Evolutionary conservation across 1,284 basidiomycete genomes (phyloP).

Genomic region (Fomitiporia mediterranea): DNA sequence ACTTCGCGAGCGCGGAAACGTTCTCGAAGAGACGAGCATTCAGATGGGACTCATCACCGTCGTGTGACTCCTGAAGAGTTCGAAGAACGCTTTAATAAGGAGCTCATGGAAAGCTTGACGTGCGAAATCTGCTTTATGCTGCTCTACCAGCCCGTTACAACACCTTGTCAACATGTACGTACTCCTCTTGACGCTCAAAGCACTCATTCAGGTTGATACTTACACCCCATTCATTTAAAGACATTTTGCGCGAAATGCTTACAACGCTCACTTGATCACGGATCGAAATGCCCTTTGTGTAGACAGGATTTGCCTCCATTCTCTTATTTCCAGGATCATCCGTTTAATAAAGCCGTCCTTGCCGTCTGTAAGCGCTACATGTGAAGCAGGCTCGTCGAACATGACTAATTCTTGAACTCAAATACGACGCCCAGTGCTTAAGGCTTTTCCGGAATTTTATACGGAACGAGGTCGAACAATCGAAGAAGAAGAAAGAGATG

Average conservation of each 20-base stretch:
- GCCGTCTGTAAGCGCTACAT: conserved; percentile 55
- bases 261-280: conserved; percentile 86
- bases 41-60: conserved; percentile 23
- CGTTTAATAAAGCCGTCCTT: conserved; percentile 61
- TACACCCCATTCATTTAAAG: conserved; percentile 34
- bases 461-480: conserved; percentile 53
- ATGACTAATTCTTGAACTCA: not conserved
- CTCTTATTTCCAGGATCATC: conserved; percentile 78
- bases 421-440: conserved; percentile 43
- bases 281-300: conserved; percentile 79
- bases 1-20: conserved; percentile 5
- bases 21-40: conserved; percentile 3
- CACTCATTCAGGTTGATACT: conserved; percentile 4
- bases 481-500: conserved; percentile 72
- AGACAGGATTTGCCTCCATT: conserved; percentile 71
- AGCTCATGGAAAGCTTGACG: conserved; percentile 68
- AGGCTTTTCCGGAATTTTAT: conserved; percentile 56
- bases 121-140: conserved; percentile 91
- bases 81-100: conserved; percentile 52
- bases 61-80: conserved; percentile 15
- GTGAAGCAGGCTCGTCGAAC: not conserved
- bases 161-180: conserved; percentile 89
- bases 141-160: conserved; percentile 83
- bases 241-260: conserved; percentile 91
- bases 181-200: conserved; percentile 8